These are phyloP conservation scores for Shiraia bambusicola DNA, from an alignment of 2,329 filamentous ascomycete genomes.

Conservation along the genomic window DNA sequence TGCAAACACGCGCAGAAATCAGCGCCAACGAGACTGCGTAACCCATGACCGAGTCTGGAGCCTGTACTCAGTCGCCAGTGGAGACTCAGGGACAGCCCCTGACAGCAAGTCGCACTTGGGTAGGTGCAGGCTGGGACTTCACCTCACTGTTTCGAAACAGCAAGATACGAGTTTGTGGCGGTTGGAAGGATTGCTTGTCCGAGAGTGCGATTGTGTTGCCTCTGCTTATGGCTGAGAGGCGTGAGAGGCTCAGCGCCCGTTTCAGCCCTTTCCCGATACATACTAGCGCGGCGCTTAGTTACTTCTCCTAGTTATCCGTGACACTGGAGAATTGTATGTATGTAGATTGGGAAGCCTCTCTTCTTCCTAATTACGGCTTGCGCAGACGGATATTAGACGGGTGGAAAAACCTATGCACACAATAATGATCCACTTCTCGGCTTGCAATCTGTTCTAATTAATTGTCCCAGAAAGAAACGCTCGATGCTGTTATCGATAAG, in stretches of 20 bases:
- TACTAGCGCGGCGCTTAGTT: constrained; percentile 24
- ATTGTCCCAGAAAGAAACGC: too few relatives aligned
- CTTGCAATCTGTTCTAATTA: background rate
- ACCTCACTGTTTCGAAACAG: constrained; percentile 31
- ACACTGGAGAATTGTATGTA: constrained; percentile 7
- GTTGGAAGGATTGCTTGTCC: constrained; percentile 12
- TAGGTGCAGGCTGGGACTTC: constrained; percentile 10
- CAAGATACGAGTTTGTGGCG: constrained; percentile 20
- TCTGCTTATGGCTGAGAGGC: constrained; percentile 16
- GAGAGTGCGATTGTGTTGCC: constrained; percentile 16
- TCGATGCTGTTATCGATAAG: constrained; percentile 13
- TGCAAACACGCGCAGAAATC: constrained; percentile 14
- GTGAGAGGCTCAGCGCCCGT: constrained; percentile 13
- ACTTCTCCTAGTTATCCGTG: constrained; percentile 11
- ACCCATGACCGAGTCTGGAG: constrained; percentile 19
- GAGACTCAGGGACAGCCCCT: constrained; percentile 19
- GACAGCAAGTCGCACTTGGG: constrained; percentile 14
- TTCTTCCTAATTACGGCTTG: constrained; percentile 2
- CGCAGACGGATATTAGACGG: constrained; percentile 7
- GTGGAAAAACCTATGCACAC: constrained; percentile 3
- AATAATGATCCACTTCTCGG: background rate
- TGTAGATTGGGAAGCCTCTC: constrained; percentile 1
- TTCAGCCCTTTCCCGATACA: constrained; percentile 24
- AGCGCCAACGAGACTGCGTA: constrained; percentile 25
- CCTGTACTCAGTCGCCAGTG: constrained; percentile 7